These are phyloP conservation scores for Syzygium malaccense DNA, from an alignment of 441 rosid species.

Conservation along the genomic window DNA sequence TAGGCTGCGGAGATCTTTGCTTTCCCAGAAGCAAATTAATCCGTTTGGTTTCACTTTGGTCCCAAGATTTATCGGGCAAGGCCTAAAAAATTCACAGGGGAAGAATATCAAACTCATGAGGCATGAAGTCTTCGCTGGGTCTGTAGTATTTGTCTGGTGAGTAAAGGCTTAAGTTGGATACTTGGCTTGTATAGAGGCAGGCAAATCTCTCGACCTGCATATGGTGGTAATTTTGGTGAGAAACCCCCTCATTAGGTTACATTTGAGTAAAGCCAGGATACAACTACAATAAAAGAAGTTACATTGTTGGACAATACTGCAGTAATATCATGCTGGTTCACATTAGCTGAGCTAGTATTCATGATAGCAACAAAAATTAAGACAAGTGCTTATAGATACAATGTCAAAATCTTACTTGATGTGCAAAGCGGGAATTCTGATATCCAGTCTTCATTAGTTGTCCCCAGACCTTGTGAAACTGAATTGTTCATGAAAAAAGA, in stretches of 20 bases:
- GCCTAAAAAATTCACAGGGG: slow-evolving; percentile 28
- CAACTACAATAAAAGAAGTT: neutral
- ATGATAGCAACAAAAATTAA: neutral
- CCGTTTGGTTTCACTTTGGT: neutral
- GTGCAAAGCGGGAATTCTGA: slow-evolving; percentile 97
- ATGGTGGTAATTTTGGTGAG: neutral
- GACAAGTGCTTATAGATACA: neutral
- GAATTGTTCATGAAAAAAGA: neutral
- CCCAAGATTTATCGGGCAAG: neutral
- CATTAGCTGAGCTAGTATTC: neutral
- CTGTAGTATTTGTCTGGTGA: slow-evolving; percentile 95
- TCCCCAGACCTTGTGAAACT: slow-evolving; percentile 98
- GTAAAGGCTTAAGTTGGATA: slow-evolving; percentile 81
- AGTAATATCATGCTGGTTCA: neutral
- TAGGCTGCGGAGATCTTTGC: neutral
- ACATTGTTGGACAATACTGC: neutral
- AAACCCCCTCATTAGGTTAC: neutral
- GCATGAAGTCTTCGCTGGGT: slow-evolving; percentile 96
- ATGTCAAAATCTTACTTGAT: slow-evolving; percentile 48
- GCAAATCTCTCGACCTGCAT: slow-evolving; percentile 99
- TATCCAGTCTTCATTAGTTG: slow-evolving; percentile 98
- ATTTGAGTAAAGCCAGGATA: neutral
- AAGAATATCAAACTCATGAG: slow-evolving; percentile 83
- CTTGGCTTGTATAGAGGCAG: slow-evolving; percentile 92
- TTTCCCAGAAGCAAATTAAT: neutral